Base-by-base conservation (phyloP, 129 eudicot genomes). In the Saussurea involucrata region DNA sequence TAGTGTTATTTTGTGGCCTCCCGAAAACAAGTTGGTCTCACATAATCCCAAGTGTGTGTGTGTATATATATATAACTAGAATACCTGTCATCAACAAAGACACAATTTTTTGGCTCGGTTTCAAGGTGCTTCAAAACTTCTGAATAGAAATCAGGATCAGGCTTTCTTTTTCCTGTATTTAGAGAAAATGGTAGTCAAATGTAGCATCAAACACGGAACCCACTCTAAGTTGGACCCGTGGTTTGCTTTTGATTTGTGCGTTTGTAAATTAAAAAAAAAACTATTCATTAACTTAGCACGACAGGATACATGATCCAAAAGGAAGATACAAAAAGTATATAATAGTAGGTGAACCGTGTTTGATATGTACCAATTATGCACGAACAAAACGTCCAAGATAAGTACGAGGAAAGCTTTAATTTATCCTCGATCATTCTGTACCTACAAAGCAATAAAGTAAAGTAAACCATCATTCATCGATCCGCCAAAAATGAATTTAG, bases 361-460 rank as follows among this genome's bases (percentile, higher is more conserved):
- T 34, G 34, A 53, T 49, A 44, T 4, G 24, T 87, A 95, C 99
- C 99, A 68, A 73, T 75, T 75, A 24, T 68, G 78, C 96, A 95
- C 70, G 99, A 95, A 85, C 99, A 95, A 73, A 95, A 95, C 15
- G 99, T 91, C 99, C 97, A 95, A 67, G 97, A 92, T 79, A 95
- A 85, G 87, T 86, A 92, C 3, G 86, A 80, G 27, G 97, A 92
- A 79, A 95, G 88, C 77, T 95, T 88, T 82, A 95, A 77, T 88
- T 95, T 92, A 36, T 95, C 97, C 72, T 95, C 99, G 34, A 95
- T 95, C 89, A 95, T 81, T 84, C 74, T 77, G 76, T 88, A 92
- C 99, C 99, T 92, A 79, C 70, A 81, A 75, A 65, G 72, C 79
- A 74, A 78, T 74, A 55, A 27, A 36, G 21, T 22, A 11, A 65